Base-by-base conservation (phyloP, 2,329 filamentous ascomycete species). In the Monosporascus sp. region DNA sequence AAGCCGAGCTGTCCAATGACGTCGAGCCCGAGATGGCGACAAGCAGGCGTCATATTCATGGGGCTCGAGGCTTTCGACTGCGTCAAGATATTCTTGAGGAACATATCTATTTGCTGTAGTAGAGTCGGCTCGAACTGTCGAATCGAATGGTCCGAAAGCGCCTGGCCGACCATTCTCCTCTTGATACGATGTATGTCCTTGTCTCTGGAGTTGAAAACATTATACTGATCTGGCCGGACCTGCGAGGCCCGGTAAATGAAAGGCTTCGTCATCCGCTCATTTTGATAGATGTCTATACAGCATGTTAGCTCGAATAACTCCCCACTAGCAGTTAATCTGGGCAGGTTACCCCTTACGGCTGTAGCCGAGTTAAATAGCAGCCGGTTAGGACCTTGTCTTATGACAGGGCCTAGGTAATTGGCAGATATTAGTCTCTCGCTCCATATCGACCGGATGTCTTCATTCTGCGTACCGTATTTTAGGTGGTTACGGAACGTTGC, bases 161-260 rank as follows among this genome's bases (percentile, higher is more conserved):
- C 38, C 18, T 7, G n/a, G 15, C 18, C 18, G 15, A 41, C 20
- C 15, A 22, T 7, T 18, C 22, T 48, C 8, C 46, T 35, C 24
- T 52, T 52, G 9, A 14, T 43, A 7, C 51, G n/a, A 40, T 52
- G 51, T 22, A 35, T 44, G n/a, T 31, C 11, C 11, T 26, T 49
- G 8, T 43, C 46, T 41, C 45, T 37, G n/a, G 43, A n/a, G 28
- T 46, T 51, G 22, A 51, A 51, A 35, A 51, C 43, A 31, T 51
- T 51, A 24, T 48, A 37, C n/a, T 47, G 37, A 5, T 51, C 35
- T n/a, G 41, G 31, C 18, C 11, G 28, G 6, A 48, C 50, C 8
- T 28, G 26, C 3, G 50, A 51, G 17, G 26, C 46, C 20, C 20
- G 26, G 37, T 52, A 52, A 4, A 43, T 24, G 5, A n/a, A 48